phyloP scores from a whole-genome alignment of 2,329 filamentous ascomycete species.

The Tolypocladium capitatum region DNA sequence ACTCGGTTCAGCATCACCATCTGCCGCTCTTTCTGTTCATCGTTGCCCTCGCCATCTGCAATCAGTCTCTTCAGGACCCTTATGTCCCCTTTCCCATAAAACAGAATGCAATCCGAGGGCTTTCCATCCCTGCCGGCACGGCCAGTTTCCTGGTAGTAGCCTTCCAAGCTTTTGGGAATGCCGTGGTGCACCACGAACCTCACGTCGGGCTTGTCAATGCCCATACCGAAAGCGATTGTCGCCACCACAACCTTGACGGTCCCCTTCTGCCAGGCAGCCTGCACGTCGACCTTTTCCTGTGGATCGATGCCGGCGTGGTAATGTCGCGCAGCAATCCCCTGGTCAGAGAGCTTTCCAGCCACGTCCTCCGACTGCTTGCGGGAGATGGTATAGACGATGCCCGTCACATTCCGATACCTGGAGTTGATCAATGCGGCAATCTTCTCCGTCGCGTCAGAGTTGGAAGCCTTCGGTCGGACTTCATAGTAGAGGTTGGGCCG shows the following conservation, averaged over 20 bases:
- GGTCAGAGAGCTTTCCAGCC: slow-evolving; percentile 51
- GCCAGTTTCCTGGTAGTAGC: slow-evolving; percentile 97
- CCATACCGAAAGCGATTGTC: slow-evolving; percentile 98
- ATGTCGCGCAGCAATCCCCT: slow-evolving; percentile 61
- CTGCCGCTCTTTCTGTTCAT: slow-evolving; percentile 73
- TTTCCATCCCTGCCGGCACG: slow-evolving; percentile 86
- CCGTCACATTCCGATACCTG: slow-evolving; percentile 59
- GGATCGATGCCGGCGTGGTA: slow-evolving; percentile 74
- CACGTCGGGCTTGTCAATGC: slow-evolving; percentile 96
- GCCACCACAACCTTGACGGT: slow-evolving; percentile 81
- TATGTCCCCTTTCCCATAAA: slow-evolving; percentile 71
- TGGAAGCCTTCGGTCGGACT: slow-evolving; percentile 58
- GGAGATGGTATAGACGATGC: slow-evolving; percentile 89
- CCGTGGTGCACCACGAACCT: slow-evolving; percentile 92
- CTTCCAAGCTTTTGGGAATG: slow-evolving; percentile 88
- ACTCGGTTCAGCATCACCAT: slow-evolving; percentile 75
- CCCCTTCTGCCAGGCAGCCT: slow-evolving; percentile 72
- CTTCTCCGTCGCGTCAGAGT: slow-evolving; percentile 25
- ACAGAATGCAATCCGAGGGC: slow-evolving; percentile 78
- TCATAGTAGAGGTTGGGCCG: slow-evolving; percentile 89
- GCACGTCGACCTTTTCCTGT: slow-evolving; percentile 54
- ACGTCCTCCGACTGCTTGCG: slow-evolving; percentile 71
- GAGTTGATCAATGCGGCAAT: slow-evolving; percentile 56
- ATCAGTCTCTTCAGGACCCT: slow-evolving; percentile 68
- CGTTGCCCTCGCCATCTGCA: slow-evolving; percentile 59